Percentiles rank a stretch among this genome's conserved stretches.
phyloP scores from a whole-genome alignment of 495 filamentous ascomycete genomes.

The Aspergillus kassunensis region DNA sequence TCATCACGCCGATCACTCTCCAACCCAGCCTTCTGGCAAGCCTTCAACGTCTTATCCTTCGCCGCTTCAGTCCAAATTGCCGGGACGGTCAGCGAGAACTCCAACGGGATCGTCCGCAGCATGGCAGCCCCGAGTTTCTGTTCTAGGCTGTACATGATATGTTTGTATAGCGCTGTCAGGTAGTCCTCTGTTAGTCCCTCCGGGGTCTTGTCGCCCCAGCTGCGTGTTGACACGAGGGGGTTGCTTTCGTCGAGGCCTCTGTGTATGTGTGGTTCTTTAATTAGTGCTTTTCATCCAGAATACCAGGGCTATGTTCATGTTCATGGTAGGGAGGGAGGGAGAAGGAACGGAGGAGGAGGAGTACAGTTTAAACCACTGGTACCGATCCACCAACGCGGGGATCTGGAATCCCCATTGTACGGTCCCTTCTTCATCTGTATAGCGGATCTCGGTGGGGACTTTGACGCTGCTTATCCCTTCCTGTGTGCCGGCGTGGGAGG shows the following conservation, averaged over 20 bases:
- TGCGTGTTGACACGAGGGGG: conserved; percentile 1
- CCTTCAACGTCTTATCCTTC: conserved; percentile 12
- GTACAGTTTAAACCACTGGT: conserved; percentile 52
- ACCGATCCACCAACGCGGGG: conserved; percentile 31
- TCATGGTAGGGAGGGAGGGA: conserved; percentile 34
- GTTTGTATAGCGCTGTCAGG: conserved; percentile 2
- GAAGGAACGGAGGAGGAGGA: conserved; percentile 26
- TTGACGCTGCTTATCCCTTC: conserved; percentile 32
- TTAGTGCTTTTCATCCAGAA: too few relatives aligned
- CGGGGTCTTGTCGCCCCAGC: conserved; percentile 10
- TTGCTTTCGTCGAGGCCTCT: conserved; percentile 11
- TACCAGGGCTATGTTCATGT: too few relatives aligned
- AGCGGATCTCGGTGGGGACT: conserved; percentile 32
- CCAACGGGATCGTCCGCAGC: conserved; percentile 2
- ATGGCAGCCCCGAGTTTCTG: conserved; percentile 9
- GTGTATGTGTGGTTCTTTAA: conserved; percentile 19
- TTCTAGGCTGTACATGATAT: conserved; percentile 12
- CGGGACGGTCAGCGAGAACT: conserved; percentile 9
- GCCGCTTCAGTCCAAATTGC: conserved; percentile 11
- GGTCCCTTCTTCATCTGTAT: conserved; percentile 12
- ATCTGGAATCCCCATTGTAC: conserved; percentile 51
- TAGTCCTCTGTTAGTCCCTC: conserved; percentile 3
- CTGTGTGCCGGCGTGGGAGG: neutral
- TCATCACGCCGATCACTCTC: neutral
- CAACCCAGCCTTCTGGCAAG: conserved; percentile 1